Evolutionary conservation across 1,284 basidiomycete genomes (phyloP), one percentile per base, ranked within the genome.

Genomic region (Cryptococcus maquisensis): DNA sequence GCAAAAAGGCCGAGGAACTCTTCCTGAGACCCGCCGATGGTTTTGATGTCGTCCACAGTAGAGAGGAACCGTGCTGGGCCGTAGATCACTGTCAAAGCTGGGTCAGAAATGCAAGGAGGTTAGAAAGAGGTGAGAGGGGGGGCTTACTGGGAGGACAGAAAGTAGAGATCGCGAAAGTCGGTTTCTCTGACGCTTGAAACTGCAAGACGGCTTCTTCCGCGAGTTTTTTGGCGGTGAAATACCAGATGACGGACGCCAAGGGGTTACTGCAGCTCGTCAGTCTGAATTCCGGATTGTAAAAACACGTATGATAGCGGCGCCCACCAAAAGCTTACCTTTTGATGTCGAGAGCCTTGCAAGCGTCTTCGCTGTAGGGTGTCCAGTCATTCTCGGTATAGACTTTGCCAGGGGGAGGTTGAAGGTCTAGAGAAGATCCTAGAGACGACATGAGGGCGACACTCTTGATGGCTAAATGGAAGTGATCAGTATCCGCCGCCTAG

Each of bases 401-500:
- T 38, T 40, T 42, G 38, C 38, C 38, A 20, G 26, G 9, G n/a
- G 56, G 55, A 28, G 59, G 63, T 47, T 55, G 47, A 20, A 58
- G 56, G 48, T 63, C 61, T 12, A 69, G 54, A 26, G 64, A 57
- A 4, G 64, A 57, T 1, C 77, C 79, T 49, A 77, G 76, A 0
- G 78, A 79, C 1, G 78, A 78, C 12, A 79, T 78, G 48, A 80
- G 61, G 35, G 79, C 71, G 45, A 80, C 69, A 23, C 75, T 68
- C 59, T 75, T 74, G 59, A 80, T 70, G 16, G 59, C 65, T 69
- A 47, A 3, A 9, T 7, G 0, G 4, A 16, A 9, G 4, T n/a
- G 4, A 5, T 28, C 26, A 28, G 26, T 28, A 9, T 8, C 16
- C 3, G 10, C n/a, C n/a, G n/a, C n/a, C n/a, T n/a, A 21, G 47